Conservation (phyloP, 306 rosid species). For the Pueraria montana region DNA sequence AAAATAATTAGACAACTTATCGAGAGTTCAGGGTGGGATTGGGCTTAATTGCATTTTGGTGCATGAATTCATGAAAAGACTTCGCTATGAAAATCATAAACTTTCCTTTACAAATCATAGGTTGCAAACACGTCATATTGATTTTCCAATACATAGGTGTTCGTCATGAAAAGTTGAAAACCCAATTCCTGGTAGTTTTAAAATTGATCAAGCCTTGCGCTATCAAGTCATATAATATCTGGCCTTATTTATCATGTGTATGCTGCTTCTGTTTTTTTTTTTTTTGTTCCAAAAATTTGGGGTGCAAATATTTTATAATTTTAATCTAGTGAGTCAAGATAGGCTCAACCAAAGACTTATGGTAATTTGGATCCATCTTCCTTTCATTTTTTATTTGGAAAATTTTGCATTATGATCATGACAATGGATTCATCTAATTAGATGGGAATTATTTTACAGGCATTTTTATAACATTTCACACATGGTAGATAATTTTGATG, state of each 20-base stretch:
- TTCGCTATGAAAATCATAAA: background rate
- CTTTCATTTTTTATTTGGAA: conserved; percentile 1
- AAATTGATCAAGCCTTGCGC: background rate
- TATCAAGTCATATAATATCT: background rate
- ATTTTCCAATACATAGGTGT: background rate
- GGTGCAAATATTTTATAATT: background rate
- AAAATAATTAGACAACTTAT: background rate
- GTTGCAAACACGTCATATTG: background rate
- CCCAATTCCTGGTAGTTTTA: background rate
- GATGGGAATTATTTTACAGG: conserved; percentile 3
- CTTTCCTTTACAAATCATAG: background rate
- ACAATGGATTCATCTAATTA: background rate
- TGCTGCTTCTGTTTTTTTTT: background rate
- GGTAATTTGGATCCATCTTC: background rate
- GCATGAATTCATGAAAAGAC: background rate
- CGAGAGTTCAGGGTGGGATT: background rate
- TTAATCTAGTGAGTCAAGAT: background rate
- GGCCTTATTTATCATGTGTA: background rate
- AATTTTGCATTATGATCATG: background rate
- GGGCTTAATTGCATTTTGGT: background rate
- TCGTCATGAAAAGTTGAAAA: background rate
- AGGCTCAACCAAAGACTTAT: background rate
- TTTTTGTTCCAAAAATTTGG: background rate
- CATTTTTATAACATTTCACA: conserved; percentile 32
- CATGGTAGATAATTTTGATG: background rate